Conservation (phyloP, 2,329 filamentous ascomycete genomes). For the Talaromyces sp. region DNA sequence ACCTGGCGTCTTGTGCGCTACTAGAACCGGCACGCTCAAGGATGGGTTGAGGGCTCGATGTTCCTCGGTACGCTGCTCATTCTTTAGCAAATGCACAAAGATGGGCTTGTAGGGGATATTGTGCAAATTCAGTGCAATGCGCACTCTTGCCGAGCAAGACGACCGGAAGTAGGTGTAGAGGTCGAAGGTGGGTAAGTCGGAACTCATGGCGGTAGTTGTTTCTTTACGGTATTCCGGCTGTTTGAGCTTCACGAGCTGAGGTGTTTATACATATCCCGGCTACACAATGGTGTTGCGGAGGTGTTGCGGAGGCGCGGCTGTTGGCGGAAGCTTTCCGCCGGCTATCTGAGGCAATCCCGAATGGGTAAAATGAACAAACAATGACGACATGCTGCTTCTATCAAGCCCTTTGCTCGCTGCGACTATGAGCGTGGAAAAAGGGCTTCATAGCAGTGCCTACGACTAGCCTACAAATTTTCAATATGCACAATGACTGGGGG, state of each 20-base stretch:
- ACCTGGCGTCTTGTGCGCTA: conserved; percentile 23
- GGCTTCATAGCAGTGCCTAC: too few relatives aligned
- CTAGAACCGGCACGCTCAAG: conserved; percentile 49
- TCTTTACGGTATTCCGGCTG: background rate
- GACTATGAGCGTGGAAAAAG: too few relatives aligned
- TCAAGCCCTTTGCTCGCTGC: too few relatives aligned
- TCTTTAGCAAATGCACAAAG: conserved; percentile 50
- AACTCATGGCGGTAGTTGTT: background rate
- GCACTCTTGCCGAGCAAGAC: conserved; percentile 56
- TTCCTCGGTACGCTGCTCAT: conserved; percentile 43
- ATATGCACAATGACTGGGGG: too few relatives aligned
- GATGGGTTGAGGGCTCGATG: conserved; percentile 51
- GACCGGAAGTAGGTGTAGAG: conserved; percentile 55
- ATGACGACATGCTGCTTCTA: background rate
- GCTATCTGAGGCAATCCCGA: background rate
- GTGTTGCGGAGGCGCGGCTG: background rate
- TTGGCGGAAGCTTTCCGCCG: background rate
- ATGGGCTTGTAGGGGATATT: conserved; percentile 42
- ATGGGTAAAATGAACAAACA: background rate
- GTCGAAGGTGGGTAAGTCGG: conserved; percentile 3
- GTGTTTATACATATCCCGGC: background rate
- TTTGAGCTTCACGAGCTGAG: background rate
- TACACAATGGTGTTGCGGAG: background rate
- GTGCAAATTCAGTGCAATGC: conserved; percentile 55
- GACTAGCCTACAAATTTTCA: too few relatives aligned